Base-by-base conservation (phyloP, 2,329 filamentous ascomycete species). In the Colletotrichum gloeosporioides region DNA sequence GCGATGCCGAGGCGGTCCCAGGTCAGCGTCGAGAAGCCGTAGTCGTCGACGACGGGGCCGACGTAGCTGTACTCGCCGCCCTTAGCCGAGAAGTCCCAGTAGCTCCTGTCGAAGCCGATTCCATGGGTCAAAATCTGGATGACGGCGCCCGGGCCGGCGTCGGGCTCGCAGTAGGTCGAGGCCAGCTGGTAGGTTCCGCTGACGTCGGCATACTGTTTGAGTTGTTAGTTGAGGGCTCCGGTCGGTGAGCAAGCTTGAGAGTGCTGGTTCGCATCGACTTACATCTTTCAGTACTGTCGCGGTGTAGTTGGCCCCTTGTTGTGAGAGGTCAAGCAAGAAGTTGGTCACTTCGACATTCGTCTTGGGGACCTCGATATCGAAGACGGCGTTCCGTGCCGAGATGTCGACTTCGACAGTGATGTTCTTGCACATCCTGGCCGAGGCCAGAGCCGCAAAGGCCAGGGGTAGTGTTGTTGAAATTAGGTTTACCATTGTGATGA, bases 1-100 rank as follows among this genome's bases (percentile, higher is more conserved):
- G 89, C 92, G 57, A 93, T 87, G 36, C 92, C 92, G 8, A 93
- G 88, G 22, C 92, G 90, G 82, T 94, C 92, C 83, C 89, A 92
- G 12, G 88, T 84, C 62, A 94, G 87, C 3, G 91, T 93, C 36
- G 88, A 90, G 84, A 90, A 93, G 55, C 90, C 90, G 53, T 88
- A 86, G 10, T 86, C 78, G 57, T 87, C 88, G 3, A 92, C 86
- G 3, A 92, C 92, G 15, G 83, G 83, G 63, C 89, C 85, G 32
- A 91, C 87, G 81, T 94, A 94, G 80, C 88, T 91, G 85, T 94
- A 93, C 80, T 92, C 91, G 85, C 87, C 89, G 79, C 88, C 84
- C 80, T 91, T 87, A 83, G 86, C 89, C 1, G 90, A 82, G 13
- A 90, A 82, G 80, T 94, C 91, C 92, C 92, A 94, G 85, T 93